Evolutionary conservation across 2,329 filamentous ascomycete genomes (phyloP).

Genomic region (Botrytis pseudocinerea): DNA sequence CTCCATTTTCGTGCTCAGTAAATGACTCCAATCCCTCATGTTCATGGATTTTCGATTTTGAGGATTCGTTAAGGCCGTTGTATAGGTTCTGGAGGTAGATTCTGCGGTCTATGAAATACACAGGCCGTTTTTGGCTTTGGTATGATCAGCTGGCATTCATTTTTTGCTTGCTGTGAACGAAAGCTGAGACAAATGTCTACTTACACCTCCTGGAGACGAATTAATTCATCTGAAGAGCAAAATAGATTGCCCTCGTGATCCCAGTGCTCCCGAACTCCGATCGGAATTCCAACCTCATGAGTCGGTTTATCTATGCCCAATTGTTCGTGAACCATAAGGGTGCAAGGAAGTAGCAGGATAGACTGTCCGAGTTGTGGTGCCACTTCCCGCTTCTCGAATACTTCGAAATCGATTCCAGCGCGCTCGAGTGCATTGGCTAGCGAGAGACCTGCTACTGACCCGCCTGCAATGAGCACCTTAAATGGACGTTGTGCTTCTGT

Average conservation of each 20-base stretch:
- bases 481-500: slow-evolving; percentile 22
- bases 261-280: slow-evolving; percentile 11
- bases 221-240: slow-evolving; percentile 16
- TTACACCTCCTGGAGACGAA: slow-evolving; percentile 19
- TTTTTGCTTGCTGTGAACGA: neutral
- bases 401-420: slow-evolving; percentile 31
- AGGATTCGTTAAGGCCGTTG: slow-evolving; percentile 12
- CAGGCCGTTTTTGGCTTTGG: slow-evolving; percentile 9
- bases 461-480: slow-evolving; percentile 33
- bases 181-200: neutral
- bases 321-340: slow-evolving; percentile 52
- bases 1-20: slow-evolving; percentile 13
- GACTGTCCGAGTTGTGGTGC: slow-evolving; percentile 31
- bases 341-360: slow-evolving; percentile 43
- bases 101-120: slow-evolving; percentile 12
- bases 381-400: slow-evolving; percentile 33
- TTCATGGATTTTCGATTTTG: slow-evolving; percentile 7
- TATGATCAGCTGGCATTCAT: slow-evolving; percentile 2
- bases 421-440: slow-evolving; percentile 31
- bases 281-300: slow-evolving; percentile 18
- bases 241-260: slow-evolving; percentile 14
- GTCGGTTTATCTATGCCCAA: slow-evolving; percentile 35
- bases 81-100: slow-evolving; percentile 12
- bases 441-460: slow-evolving; percentile 32
- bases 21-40: slow-evolving; percentile 12